Percentiles rank a stretch among this genome's conserved stretches.
phyloP scores from a whole-genome alignment of 495 filamentous ascomycete species.

The Baudoinia panamericana region DNA sequence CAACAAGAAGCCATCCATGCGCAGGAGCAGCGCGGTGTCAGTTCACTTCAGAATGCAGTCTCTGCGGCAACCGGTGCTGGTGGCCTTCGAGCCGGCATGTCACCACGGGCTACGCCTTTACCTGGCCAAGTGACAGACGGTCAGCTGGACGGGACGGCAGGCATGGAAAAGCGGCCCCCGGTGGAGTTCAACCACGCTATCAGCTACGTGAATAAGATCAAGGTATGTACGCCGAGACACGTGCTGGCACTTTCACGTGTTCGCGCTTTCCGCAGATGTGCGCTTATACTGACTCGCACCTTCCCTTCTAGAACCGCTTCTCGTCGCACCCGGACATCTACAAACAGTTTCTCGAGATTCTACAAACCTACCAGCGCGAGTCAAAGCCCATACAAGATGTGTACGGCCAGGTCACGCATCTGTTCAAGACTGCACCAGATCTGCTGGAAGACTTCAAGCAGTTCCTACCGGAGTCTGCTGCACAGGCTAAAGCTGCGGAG shows the following conservation, averaged over 20 bases:
- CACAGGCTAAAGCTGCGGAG: constrained; percentile 65
- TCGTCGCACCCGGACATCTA: constrained; percentile 92
- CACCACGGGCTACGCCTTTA: constrained; percentile 35
- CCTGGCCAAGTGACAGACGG: constrained; percentile 32
- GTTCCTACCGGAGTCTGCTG: constrained; percentile 92
- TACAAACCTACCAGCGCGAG: constrained; percentile 97
- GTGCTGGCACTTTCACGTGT: background rate
- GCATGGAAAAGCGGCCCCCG: constrained; percentile 73
- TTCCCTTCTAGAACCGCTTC: constrained; percentile 70
- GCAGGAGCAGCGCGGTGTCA: constrained; percentile 70
- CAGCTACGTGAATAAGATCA: constrained; percentile 99
- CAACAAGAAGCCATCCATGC: constrained; percentile 43
- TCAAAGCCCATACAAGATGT: constrained; percentile 98
- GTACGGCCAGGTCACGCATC: constrained; percentile 87
- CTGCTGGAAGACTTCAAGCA: constrained; percentile 98
- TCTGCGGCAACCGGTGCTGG: constrained; percentile 43
- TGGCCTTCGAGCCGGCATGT: constrained; percentile 32
- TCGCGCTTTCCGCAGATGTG: too few species aligned
- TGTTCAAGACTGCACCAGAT: constrained; percentile 91
- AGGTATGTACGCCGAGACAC: constrained; percentile 44
- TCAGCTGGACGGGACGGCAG: constrained; percentile 41
- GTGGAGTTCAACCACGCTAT: constrained; percentile 99
- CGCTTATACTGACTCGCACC: too few species aligned
- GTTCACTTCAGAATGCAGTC: constrained; percentile 63
- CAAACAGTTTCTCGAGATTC: constrained; percentile 96